Percentiles rank a stretch among this genome's conserved stretches.
These are phyloP conservation scores for Globisporangium okanoganense DNA, from an alignment of 352 stramenopile genomes.

Conservation along the genomic window DNA sequence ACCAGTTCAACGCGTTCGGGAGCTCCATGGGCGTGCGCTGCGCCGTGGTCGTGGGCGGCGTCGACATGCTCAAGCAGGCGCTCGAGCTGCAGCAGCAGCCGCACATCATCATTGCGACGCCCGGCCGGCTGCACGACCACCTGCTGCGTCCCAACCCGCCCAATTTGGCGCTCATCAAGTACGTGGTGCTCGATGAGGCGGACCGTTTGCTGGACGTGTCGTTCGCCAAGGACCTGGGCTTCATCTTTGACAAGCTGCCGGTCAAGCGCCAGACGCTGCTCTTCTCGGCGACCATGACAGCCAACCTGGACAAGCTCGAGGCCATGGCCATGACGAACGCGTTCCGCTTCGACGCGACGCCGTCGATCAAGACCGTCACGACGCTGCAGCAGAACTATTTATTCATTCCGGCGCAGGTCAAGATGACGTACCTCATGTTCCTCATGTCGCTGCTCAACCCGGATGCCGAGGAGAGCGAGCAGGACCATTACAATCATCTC, in stretches of 20 bases:
- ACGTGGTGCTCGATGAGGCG: conserved; percentile 98
- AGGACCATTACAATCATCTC: conserved; percentile 13
- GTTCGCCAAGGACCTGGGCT: conserved; percentile 85
- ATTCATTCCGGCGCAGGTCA: conserved; percentile 96
- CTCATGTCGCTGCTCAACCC: conserved; percentile 69
- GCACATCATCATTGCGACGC: conserved; percentile 98
- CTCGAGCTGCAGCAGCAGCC: conserved; percentile 87
- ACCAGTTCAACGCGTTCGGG: conserved; percentile 96
- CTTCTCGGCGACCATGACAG: conserved; percentile 98
- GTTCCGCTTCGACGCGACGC: conserved; percentile 74
- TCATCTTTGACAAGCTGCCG: conserved; percentile 82
- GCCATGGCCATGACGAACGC: conserved; percentile 59
- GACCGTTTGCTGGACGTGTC: conserved; percentile 92
- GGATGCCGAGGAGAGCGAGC: conserved; percentile 41
- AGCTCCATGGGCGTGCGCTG: conserved; percentile 89
- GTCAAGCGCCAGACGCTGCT: conserved; percentile 92
- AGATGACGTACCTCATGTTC: conserved; percentile 95
- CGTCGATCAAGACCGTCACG: conserved; percentile 85
- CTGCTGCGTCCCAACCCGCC: conserved; percentile 89
- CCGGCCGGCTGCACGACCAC: conserved; percentile 92
- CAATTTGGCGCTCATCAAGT: conserved; percentile 89
- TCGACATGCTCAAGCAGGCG: conserved; percentile 93
- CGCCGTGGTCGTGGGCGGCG: conserved; percentile 93
- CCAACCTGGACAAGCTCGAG: conserved; percentile 86
- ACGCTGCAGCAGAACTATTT: conserved; percentile 97